Evolutionary conservation across 805 yeast species (phyloP), one percentile per base, ranked within the genome.

Genomic region (Wickerhamiella shivajii): DNA sequence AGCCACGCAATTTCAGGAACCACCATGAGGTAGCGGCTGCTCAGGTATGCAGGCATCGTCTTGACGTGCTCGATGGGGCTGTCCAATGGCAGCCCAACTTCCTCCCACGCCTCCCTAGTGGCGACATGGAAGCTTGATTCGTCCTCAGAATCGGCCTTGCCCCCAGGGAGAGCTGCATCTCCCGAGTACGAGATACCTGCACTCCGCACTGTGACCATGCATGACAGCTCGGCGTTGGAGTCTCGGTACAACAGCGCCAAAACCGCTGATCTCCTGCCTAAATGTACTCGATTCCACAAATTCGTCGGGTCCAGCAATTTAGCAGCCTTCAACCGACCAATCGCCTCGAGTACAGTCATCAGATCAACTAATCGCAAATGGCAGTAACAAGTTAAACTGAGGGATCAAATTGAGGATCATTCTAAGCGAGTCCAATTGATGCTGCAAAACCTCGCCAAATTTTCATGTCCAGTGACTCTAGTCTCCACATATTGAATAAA

Each of bases 121-220:
- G 94, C 77, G 24, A 77, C 75, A 27, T 67, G 66, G 64, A 77
- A 74, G 37, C 78, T 80, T 44, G 81, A 83, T 13, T 67, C 59
- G 0, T 66, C 71, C 5, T 21, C 45, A 26, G 44, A 49, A 52
- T 85, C 96, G 4, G 93, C 84, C 49, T 77, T 80, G 6, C 96
- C 97, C 2, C 97, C 97, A 3, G 97, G 97, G 6, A 85, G 61
- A 2, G 95, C 81, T 5, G 79, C 78, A 52, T 85, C 94, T 4
- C 96, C 95, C 0, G 90, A 77, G 56, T 84, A 85, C 34, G 69
- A 69, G 45, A 87, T 60, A 23, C 65, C 61, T 30, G 77, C 62
- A 3, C 92, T 73, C 40, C 97, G 56, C 44, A 77, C 74, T 1
- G 96, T 85, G 32, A 85, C 55, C 3, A 85, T 61, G 20, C 81